A percentile compares a stretch with the other conserved stretches of the same genome.
Evolutionary conservation across 352 stramenopile species (phyloP).

Genomic region (Lagenidium giganteum): DNA sequence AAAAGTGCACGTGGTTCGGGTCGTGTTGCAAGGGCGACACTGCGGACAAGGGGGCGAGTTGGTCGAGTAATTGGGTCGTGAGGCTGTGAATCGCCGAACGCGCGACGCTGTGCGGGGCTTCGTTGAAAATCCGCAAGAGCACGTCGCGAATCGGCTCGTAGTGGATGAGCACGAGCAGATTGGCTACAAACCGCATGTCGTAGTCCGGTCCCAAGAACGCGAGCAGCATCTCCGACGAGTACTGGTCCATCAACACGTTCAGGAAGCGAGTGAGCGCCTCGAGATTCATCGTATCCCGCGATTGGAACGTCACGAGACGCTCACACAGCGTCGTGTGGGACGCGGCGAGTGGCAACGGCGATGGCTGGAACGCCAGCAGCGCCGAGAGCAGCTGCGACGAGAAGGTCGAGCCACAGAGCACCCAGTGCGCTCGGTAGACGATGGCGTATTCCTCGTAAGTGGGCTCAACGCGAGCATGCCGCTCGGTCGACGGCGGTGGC

Average conservation of each 20-base stretch:
- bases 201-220: conserved; percentile 36
- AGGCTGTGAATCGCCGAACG: conserved; percentile 20
- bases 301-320: conserved; percentile 35
- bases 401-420: conserved; percentile 54
- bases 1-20: conserved; percentile 38
- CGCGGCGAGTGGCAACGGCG: background rate
- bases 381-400: conserved; percentile 57
- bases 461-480: conserved; percentile 17
- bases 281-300: conserved; percentile 56
- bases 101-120: conserved; percentile 15
- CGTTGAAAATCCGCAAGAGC: conserved; percentile 49
- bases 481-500: conserved; percentile 15
- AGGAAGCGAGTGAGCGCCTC: conserved; percentile 57
- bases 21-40: conserved; percentile 15
- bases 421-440: conserved; percentile 57
- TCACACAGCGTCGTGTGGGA: conserved; percentile 19
- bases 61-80: conserved; percentile 34
- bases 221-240: conserved; percentile 44
- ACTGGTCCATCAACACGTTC: conserved; percentile 66
- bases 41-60: conserved; percentile 33
- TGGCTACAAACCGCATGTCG: conserved; percentile 41
- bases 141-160: conserved; percentile 67
- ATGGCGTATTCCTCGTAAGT: conserved; percentile 55
- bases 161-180: conserved; percentile 49
- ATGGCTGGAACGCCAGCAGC: conserved; percentile 36